These are phyloP conservation scores for Coniochaeta sp. DNA, from an alignment of 2,329 filamentous ascomycete genomes.

Conservation along the genomic window DNA sequence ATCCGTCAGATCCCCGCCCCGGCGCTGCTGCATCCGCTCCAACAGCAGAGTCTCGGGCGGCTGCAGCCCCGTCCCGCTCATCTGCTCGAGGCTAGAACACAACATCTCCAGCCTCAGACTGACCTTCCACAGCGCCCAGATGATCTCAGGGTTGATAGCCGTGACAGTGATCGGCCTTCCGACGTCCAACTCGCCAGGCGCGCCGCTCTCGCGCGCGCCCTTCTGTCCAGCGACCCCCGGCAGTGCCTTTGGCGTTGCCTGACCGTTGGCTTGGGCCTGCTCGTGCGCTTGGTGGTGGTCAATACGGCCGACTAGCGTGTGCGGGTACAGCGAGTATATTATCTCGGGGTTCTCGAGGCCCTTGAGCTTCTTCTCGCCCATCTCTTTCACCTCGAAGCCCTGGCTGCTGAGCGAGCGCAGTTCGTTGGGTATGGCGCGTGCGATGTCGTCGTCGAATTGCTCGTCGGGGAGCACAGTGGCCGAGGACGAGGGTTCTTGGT, in stretches of 20 bases:
- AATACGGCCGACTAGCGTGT: slow-evolving; percentile 74
- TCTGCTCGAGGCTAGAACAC: slow-evolving; percentile 77
- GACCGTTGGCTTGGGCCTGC: slow-evolving; percentile 23
- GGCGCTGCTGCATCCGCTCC: slow-evolving; percentile 50
- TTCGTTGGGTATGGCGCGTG: slow-evolving; percentile 77
- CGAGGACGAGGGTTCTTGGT: slow-evolving; percentile 73
- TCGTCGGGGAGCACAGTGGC: slow-evolving; percentile 47
- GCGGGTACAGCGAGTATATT: slow-evolving; percentile 91
- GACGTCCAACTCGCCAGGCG: background rate
- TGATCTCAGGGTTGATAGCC: slow-evolving; percentile 69
- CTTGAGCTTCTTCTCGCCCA: slow-evolving; percentile 87
- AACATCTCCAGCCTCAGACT: slow-evolving; percentile 88
- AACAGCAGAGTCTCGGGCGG: slow-evolving; percentile 77
- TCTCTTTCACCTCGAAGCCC: slow-evolving; percentile 94
- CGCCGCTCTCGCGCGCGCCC: background rate
- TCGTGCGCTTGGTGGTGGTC: slow-evolving; percentile 54
- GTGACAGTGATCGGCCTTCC: slow-evolving; percentile 53
- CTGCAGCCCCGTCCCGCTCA: slow-evolving; percentile 55
- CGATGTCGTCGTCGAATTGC: slow-evolving; percentile 66
- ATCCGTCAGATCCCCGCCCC: slow-evolving; percentile 82
- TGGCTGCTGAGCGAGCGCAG: slow-evolving; percentile 79
- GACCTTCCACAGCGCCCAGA: slow-evolving; percentile 87
- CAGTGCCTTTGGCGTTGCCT: slow-evolving; percentile 10
- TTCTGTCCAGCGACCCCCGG: slow-evolving; percentile 42
- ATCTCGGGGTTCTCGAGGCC: slow-evolving; percentile 95